Evolutionary conservation across 352 stramenopile species (phyloP), one percentile per base, ranked within the genome.

Genomic region (Globisporangium paddicum): DNA sequence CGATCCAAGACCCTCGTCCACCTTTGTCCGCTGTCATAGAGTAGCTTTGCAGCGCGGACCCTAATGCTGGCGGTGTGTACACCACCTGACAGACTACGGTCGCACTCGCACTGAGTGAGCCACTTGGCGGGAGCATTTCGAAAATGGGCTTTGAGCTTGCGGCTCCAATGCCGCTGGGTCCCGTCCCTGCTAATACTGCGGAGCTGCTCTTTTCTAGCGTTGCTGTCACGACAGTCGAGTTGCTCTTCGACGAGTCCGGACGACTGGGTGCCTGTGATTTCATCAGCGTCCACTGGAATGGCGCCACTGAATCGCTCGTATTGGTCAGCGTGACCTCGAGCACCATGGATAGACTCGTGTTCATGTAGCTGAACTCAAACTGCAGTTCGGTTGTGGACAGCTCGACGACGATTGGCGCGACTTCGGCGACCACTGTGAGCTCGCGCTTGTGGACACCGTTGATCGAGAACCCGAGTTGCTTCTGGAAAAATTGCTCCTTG

Each of bases 381-480:
- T 67, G 48, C 8, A 98, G 55, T 11, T 86, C 67, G 9, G 62
- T 26, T 0, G 68, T 69, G 0, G 73, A 79, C 0, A 97, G 47
- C 35, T 86, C 66, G 11, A 98, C 73, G 5, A 90, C 67, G 26
- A 98, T 96, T 0, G 90, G 89, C 9, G 96, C 73, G 0, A 98
- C 94, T 48, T 97, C 88, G 7, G 90, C 92, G 1, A 90, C 71
- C 1, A 97, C 62, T 0, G 71, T 87, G 8, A 96, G 61, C 45
- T 96, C 93, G n/a, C 91, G 82, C 5, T 64, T 77, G 67, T 98
- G 86, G 8, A 84, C 64, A 3, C 72, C 73, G 56, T 98, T 98
- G 63, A 98, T 81, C 4, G 81, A 85, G 47, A 88, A 94, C 21
- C 84, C 85, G 25, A 98, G 60, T 5, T 69, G 58, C 38, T 93